Evolutionary conservation across 352 stramenopile genomes (phyloP), one percentile per base, ranked within the genome.

Genomic region (Phytophthora boehmeriae): DNA sequence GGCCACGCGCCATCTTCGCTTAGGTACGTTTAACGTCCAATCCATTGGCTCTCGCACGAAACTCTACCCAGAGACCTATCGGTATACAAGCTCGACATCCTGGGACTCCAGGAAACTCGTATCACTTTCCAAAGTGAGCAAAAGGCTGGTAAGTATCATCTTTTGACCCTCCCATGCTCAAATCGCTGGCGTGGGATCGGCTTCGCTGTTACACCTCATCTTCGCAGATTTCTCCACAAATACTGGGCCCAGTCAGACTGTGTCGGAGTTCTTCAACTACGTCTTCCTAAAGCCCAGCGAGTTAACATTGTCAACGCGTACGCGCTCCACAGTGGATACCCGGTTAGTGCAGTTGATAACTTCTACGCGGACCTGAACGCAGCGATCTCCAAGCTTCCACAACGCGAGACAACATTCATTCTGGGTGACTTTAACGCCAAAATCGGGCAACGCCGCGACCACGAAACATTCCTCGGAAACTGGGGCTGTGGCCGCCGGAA

Each of bases 281-380:
- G 27, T 9, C 54, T 64, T 1, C 56, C 56, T 1, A 25, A 48
- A 41, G n/a, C 30, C 8, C 28, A 53, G 8, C n/a, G 30, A 17
- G 28, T 64, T 1, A 64, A 64, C 25, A 42, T 64, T 9, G 25
- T 54, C n/a, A 63, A 41, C 3, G 54, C 36, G 8, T 64, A 64
- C n/a, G 23, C 47, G 8, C 46, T 38, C 10, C 44, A 55, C 14
- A 63, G 45, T 10, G 35, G 25, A 6, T 53, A 53, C 16, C 9
- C 34, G 14, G 17, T 17, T 22, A 42, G 30, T 0, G 43, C 36
- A n/a, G 17, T 49, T 36, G 44, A 54, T 11, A 1, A 28, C 1
- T 64, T 57, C 39, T 53, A 64, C 30, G 17, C 13, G 14, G 47
- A 57, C 19, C 38, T 64, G 1, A 35, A 23, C 14, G 11, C 11